phyloP scores from a whole-genome alignment of 495 filamentous ascomycete genomes.

The Penicillium longicatenatum region DNA sequence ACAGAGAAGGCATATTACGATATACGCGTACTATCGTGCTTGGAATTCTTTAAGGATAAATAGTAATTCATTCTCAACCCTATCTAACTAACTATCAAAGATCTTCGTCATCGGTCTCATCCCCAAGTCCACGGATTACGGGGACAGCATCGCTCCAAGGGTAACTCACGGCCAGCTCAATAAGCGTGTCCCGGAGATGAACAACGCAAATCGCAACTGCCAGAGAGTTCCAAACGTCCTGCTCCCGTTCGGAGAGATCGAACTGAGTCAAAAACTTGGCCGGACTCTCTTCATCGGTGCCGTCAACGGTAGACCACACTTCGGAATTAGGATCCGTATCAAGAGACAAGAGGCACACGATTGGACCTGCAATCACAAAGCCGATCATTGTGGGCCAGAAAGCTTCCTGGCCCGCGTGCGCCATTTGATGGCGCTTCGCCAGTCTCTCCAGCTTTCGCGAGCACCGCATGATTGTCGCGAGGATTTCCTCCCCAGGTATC shows the following conservation, averaged over 20 bases:
- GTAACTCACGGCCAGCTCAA: neutral
- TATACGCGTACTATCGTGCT: too few species aligned
- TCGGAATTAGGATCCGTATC: constrained; percentile 30
- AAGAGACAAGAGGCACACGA: constrained; percentile 44
- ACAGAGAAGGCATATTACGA: neutral
- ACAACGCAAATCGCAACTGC: constrained; percentile 44
- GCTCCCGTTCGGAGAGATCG: constrained; percentile 39
- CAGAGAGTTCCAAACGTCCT: constrained; percentile 53
- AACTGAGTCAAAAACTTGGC: constrained; percentile 39
- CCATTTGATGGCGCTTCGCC: constrained; percentile 25
- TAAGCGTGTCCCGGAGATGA: constrained; percentile 33
- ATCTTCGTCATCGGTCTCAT: neutral
- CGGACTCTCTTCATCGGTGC: constrained; percentile 12
- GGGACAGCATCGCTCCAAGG: neutral
- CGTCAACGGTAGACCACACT: neutral
- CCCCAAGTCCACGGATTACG: neutral
- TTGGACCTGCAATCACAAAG: constrained; percentile 43
- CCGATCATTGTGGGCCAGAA: constrained; percentile 38
- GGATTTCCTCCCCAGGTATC: constrained; percentile 29
- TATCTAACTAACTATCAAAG: neutral
- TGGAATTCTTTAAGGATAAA: too few species aligned
- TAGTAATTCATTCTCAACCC: neutral
- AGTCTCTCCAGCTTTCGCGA: constrained; percentile 34
- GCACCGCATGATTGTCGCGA: constrained; percentile 31
- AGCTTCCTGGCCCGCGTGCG: neutral